A percentile compares a stretch with the other conserved stretches of the same genome.
Conservation (phyloP, 2,329 filamentous ascomycete species). For the Diaporthe ilicicola region DNA sequence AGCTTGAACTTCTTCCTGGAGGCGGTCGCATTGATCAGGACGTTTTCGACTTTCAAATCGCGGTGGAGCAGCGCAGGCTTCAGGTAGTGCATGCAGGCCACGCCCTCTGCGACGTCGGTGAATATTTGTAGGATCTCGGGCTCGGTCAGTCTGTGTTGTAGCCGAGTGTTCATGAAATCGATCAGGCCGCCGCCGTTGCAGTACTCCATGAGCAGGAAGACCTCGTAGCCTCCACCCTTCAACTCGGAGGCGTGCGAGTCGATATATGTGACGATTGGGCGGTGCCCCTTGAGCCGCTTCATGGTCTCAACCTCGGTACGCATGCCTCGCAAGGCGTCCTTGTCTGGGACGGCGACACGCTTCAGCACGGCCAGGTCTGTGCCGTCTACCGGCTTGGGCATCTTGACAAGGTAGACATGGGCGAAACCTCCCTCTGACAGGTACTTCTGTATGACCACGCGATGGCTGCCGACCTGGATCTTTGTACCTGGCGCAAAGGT, state of each 20-base stretch:
- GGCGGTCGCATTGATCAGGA: constrained; percentile 79
- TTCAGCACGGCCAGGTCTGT: constrained; percentile 88
- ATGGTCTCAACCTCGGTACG: constrained; percentile 99
- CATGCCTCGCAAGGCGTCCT: constrained; percentile 94
- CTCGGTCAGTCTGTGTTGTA: constrained; percentile 96
- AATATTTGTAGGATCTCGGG: constrained; percentile 98
- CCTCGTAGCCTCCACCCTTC: constrained; percentile 92
- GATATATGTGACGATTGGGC: constrained; percentile 96
- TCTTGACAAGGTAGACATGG: constrained; percentile 94
- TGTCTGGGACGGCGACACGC: constrained; percentile 95
- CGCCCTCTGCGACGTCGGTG: constrained; percentile 92
- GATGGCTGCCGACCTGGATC: constrained; percentile 92
- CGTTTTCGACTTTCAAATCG: constrained; percentile 97
- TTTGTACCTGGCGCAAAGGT: constrained; percentile 95
- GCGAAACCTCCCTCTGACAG: constrained; percentile 98
- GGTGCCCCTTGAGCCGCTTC: constrained; percentile 98
- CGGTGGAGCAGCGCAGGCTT: constrained; percentile 92
- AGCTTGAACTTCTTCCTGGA: constrained; percentile 86
- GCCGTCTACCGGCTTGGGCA: constrained; percentile 79
- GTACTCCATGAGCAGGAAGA: constrained; percentile 98
- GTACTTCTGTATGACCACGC: constrained; percentile 95
- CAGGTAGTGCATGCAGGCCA: constrained; percentile 99
- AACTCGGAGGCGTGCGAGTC: constrained; percentile 97
- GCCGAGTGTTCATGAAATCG: constrained; percentile 98
- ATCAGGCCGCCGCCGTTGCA: constrained; percentile 95